Percentiles rank a stretch among this genome's conserved stretches.
Conservation (phyloP, 306 rosid genomes). For the Benincasa hispida region DNA sequence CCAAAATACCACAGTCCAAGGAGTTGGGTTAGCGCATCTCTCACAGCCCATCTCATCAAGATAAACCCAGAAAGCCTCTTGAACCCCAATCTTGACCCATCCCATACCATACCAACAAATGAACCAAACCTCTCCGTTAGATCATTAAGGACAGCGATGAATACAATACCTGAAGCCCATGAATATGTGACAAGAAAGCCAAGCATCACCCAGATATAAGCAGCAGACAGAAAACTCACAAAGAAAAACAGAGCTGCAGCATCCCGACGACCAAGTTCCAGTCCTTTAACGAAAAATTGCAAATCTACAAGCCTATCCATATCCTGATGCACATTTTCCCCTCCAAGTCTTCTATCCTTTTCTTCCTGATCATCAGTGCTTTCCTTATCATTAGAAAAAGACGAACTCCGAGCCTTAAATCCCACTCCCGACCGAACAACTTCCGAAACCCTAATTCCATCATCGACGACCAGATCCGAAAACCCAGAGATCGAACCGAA, state of each 20-base stretch:
- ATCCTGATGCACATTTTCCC: conserved; percentile 24
- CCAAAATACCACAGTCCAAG: conserved; percentile 93
- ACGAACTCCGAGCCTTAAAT: conserved; percentile 26
- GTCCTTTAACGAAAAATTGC: conserved; percentile 48
- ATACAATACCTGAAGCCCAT: conserved; percentile 78
- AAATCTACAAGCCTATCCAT: conserved; percentile 39
- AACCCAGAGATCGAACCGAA: conserved; percentile 36
- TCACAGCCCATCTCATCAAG: conserved; percentile 90
- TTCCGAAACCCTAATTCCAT: conserved; percentile 62
- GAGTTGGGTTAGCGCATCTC: conserved; percentile 94
- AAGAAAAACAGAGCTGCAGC: conserved; percentile 54
- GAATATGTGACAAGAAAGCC: conserved; percentile 79
- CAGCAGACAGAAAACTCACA: conserved; percentile 57
- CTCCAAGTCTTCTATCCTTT: conserved; percentile 15
- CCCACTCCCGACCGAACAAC: conserved; percentile 50
- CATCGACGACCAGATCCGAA: conserved; percentile 47
- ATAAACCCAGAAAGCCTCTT: conserved; percentile 92
- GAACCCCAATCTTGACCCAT: conserved; percentile 78
- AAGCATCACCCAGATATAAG: conserved; percentile 76
- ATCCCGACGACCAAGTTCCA: conserved; percentile 70
- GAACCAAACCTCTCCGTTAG: conserved; percentile 58
- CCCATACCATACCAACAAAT: conserved; percentile 49
- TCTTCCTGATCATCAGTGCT: conserved; percentile 13
- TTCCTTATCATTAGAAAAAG: conserved; percentile 12
- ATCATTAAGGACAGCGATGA: conserved; percentile 56